Evolutionary conservation across 768 basidiomycete genomes (phyloP).

Genomic region (Russula sp.): DNA sequence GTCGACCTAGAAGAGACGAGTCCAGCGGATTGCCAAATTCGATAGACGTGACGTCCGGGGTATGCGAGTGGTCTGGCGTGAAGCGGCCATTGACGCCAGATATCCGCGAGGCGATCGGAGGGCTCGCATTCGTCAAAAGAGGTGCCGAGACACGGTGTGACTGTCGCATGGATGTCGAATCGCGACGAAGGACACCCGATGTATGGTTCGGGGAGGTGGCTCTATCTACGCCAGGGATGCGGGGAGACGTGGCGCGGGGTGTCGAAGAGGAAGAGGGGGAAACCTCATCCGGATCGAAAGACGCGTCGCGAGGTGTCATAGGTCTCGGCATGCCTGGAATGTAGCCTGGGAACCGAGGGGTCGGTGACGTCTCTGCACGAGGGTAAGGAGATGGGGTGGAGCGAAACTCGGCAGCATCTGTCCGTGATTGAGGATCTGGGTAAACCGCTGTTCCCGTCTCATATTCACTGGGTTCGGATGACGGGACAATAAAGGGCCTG

Average conservation of each 20-base stretch:
- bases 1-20: conserved; percentile 49
- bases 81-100: conserved; percentile 59
- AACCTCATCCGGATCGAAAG: conserved; percentile 63
- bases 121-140: conserved; percentile 33
- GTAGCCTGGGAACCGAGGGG: conserved; percentile 67
- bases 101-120: conserved; percentile 32
- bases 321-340: conserved; percentile 88
- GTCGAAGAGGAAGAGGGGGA: conserved; percentile 65
- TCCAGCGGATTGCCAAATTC: conserved; percentile 28
- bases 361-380: conserved; percentile 47
- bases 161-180: conserved; percentile 45
- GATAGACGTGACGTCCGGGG: conserved; percentile 23
- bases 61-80: conserved; percentile 44
- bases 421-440: conserved; percentile 46
- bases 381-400: conserved; percentile 54
- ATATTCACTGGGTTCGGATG: conserved; percentile 34
- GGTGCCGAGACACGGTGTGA: conserved; percentile 46
- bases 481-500: neutral
- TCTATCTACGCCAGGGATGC: conserved; percentile 33
- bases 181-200: conserved; percentile 43
- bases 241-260: conserved; percentile 71
- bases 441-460: conserved; percentile 70
- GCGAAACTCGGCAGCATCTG: conserved; percentile 46
- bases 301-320: conserved; percentile 76
- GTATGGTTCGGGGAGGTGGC: conserved; percentile 34